These are phyloP conservation scores for Magnusiomyces clavatus DNA, from an alignment of 1,139 yeast genomes.

Conservation along the genomic window DNA sequence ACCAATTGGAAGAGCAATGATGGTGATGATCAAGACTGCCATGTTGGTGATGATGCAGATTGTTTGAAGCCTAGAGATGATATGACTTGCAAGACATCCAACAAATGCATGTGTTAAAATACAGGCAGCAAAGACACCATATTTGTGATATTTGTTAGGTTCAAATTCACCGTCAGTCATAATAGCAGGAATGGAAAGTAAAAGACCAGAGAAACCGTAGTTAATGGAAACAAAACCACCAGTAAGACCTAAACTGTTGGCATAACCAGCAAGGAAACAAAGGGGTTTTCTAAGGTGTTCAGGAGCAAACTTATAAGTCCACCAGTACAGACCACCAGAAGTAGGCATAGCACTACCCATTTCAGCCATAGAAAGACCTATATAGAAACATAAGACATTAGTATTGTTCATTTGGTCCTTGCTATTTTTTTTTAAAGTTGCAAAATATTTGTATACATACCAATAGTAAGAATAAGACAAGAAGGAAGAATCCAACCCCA, in stretches of 20 bases:
- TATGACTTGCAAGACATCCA: constrained; percentile 45
- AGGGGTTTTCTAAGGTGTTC: constrained; percentile 36
- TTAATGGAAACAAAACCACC: constrained; percentile 52
- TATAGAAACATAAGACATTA: too few species aligned
- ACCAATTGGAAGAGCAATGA: constrained; percentile 53
- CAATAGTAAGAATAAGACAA: constrained; percentile 42
- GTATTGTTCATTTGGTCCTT: too few species aligned
- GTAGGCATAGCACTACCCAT: constrained; percentile 63
- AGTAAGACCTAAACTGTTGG: constrained; percentile 50
- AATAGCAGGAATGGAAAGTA: constrained; percentile 45
- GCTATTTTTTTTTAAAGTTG: too few species aligned
- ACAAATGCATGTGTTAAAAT: constrained; percentile 39
- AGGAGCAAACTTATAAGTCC: constrained; percentile 53
- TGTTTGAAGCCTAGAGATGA: constrained; percentile 52
- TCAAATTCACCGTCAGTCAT: constrained; percentile 41
- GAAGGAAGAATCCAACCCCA: constrained; percentile 61
- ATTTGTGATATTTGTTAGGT: constrained; percentile 41
- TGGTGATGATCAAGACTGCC: constrained; percentile 47
- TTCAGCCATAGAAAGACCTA: constrained; percentile 46
- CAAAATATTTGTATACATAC: constrained; percentile 19
- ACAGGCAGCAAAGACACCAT: constrained; percentile 50
- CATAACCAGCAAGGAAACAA: constrained; percentile 51
- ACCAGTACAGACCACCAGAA: constrained; percentile 52
- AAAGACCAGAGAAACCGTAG: constrained; percentile 50
- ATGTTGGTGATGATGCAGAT: constrained; percentile 51